A percentile compares a stretch with the other conserved stretches of the same genome.
These are phyloP conservation scores for Fusarium domesticum DNA, from an alignment of 2,329 filamentous ascomycete species.

Conservation along the genomic window DNA sequence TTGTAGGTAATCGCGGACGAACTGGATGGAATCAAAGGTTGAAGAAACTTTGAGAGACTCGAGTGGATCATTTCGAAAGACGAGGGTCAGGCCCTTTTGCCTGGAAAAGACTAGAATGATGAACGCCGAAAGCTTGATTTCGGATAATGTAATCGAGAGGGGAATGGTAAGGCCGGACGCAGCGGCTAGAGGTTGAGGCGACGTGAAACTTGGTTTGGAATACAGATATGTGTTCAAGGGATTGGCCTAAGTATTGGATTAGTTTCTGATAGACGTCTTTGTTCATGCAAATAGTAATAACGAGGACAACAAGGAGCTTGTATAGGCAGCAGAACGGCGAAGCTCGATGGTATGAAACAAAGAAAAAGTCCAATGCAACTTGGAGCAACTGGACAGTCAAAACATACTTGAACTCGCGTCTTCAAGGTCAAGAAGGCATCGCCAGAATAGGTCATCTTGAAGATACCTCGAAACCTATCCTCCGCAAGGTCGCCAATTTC, in stretches of 20 bases:
- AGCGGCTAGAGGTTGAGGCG: constrained; percentile 86
- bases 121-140: constrained; percentile 93
- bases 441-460: constrained; percentile 98
- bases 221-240: constrained; percentile 93
- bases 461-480: constrained; percentile 94
- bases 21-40: constrained; percentile 98
- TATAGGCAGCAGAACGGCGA: constrained; percentile 12
- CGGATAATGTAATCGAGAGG: constrained; percentile 92
- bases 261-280: too few relatives aligned
- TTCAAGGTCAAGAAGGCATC: constrained; percentile 94
- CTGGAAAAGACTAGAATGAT: constrained; percentile 97
- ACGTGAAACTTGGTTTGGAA: constrained; percentile 88
- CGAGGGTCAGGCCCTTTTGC: constrained; percentile 92
- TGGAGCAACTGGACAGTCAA: constrained; percentile 8
- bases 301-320: constrained; percentile 14
- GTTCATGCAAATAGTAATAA: too few relatives aligned
- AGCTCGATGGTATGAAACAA: neutral
- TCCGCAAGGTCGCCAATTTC: constrained; percentile 97
- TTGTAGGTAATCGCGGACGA: constrained; percentile 94
- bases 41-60: constrained; percentile 98
- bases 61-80: constrained; percentile 96
- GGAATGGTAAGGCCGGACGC: constrained; percentile 92
- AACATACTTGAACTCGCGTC: constrained; percentile 83
- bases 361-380: constrained; percentile 3
- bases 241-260: too few relatives aligned